Percentiles rank a stretch among this genome's conserved stretches.
phyloP scores from a whole-genome alignment of 768 basidiomycete species.

The Mycena haematopus region DNA sequence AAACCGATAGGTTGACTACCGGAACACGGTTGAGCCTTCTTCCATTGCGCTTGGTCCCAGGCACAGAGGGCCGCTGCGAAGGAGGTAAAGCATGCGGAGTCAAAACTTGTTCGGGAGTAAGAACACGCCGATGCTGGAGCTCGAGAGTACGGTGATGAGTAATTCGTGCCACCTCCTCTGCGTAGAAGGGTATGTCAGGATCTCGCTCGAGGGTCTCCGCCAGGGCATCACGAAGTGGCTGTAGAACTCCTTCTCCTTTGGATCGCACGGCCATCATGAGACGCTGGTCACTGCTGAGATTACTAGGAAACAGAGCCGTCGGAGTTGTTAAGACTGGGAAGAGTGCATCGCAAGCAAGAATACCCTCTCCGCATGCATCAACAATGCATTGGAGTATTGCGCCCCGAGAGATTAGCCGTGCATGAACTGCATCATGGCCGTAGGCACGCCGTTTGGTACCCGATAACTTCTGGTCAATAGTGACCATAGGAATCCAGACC shows the following conservation, averaged over 20 bases:
- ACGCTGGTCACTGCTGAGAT: neutral
- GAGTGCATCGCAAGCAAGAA: too few species aligned
- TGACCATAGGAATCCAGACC: neutral
- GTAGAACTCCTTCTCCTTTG: neutral
- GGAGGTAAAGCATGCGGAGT: neutral
- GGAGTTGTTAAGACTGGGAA: too few species aligned
- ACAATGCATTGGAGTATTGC: neutral
- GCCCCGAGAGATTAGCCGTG: neutral
- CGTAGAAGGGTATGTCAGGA: neutral
- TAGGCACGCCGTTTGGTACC: neutral
- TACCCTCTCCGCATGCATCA: too few species aligned
- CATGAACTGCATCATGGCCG: neutral
- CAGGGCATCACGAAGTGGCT: neutral
- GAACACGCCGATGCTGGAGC: neutral
- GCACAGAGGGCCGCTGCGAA: neutral
- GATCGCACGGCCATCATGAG: neutral
- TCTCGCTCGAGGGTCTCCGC: neutral
- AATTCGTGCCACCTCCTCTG: neutral
- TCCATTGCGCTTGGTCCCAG: neutral
- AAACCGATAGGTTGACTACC: neutral
- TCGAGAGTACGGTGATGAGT: neutral
- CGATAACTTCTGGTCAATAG: neutral
- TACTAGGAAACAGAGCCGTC: too few species aligned
- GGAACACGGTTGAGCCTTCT: neutral
- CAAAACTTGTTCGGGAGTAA: neutral